A percentile compares a stretch with the other conserved stretches of the same genome.
Evolutionary conservation across 345 rosid species (phyloP).

Genomic region (Gossypium australe): DNA sequence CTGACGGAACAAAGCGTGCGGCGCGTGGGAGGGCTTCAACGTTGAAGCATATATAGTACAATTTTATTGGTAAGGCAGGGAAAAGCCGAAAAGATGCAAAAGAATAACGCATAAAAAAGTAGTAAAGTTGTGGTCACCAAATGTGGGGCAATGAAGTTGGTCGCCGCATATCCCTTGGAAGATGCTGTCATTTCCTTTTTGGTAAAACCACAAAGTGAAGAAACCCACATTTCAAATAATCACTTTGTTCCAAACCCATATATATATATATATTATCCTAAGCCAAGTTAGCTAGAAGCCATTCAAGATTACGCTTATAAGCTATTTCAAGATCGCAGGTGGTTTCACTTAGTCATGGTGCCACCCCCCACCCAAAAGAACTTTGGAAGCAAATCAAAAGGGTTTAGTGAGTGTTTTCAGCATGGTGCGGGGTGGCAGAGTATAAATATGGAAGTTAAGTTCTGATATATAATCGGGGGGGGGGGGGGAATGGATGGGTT

Average conservation of each 20-base stretch:
- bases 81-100: not conserved
- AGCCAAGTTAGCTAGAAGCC: not conserved
- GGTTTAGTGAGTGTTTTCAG: not conserved
- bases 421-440: slow-evolving; percentile 18
- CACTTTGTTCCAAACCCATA: not conserved
- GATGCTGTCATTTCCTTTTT: slow-evolving; percentile 27
- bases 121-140: slow-evolving; percentile 11
- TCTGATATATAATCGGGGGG: no score
- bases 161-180: slow-evolving; percentile 41
- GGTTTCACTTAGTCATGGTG: not conserved
- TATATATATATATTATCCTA: not conserved
- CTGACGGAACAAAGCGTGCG: not conserved
- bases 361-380: slow-evolving; percentile 9
- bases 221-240: not conserved
- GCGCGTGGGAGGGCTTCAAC: slow-evolving; percentile 7
- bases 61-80: not conserved
- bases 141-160: slow-evolving; percentile 21
- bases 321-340: not conserved
- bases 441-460: not conserved
- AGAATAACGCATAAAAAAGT: not conserved
- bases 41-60: not conserved
- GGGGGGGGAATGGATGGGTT: not conserved
- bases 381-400: not conserved
- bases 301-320: not conserved
- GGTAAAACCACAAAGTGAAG: slow-evolving; percentile 12